Conservation (phyloP, 257 asterid species). For the Solanum ahanhuiri region DNA sequence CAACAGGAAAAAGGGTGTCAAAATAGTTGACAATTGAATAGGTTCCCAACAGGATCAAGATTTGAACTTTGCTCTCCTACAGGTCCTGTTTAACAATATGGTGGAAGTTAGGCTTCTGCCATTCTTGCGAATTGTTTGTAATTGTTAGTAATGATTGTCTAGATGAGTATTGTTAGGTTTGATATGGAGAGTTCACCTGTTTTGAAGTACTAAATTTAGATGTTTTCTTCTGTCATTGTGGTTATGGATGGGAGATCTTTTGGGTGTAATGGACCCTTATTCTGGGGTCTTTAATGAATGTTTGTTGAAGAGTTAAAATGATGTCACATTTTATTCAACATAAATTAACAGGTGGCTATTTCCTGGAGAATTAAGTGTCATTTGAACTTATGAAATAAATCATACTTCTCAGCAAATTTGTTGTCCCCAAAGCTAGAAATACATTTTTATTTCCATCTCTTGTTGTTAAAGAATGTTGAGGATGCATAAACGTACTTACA, state of each 20-base stretch:
- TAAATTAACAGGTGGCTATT: not conserved
- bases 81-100: not conserved
- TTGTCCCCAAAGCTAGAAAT: not conserved
- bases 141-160: not conserved
- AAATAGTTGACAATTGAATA: not conserved
- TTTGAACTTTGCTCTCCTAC: not conserved
- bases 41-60: not conserved
- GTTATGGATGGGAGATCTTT: not conserved
- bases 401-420: not conserved
- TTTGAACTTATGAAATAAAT: not conserved
- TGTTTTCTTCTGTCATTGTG: not conserved
- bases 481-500: not conserved
- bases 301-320: not conserved
- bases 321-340: not conserved
- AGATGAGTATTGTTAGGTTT: not conserved
- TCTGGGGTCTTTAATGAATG: not conserved
- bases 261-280: not conserved
- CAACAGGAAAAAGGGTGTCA: constrained; percentile 20
- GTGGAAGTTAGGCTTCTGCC: not conserved
- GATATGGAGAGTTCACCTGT: not conserved
- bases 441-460: not conserved
- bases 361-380: not conserved
- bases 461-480: not conserved
- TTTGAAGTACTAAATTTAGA: not conserved
- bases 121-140: not conserved